Evolutionary conservation across 345 rosid species (phyloP), one percentile per base, ranked within the genome.

Genomic region (Acer yangbiense): DNA sequence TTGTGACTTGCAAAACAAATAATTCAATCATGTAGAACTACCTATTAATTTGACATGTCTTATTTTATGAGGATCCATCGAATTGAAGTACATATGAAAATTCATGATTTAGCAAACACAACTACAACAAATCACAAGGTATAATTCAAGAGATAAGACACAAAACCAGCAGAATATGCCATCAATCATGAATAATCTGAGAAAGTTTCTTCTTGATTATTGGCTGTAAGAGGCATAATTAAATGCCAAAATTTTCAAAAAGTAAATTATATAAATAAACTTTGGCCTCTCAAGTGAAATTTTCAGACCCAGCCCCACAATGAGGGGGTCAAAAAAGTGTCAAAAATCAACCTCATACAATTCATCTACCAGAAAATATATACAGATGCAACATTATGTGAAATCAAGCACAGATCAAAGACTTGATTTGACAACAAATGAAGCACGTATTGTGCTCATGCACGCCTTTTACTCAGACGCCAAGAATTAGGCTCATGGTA

Each of bases 321-420:
- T 21, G 39, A 71, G 41, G 18, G 75, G 75, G 18, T 55, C 18
- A 32, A 4, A 11, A 25, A 61, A 9, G 52, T 9, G 16, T 25
- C 17, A 63, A 25, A 74, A 74, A 8, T 43, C 1, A 62, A 27
- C n/a, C 43, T 63, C 43, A 54, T 23, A 23, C 25, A 23, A 23
- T 23, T 23, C 25, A 1, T 23, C 25, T 76, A 71, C 25, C 41
- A 63, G 16, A 25, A 32, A 25, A 72, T 70, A 72, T 32, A 52
- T 68, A 74, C 65, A 79, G 12, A 65, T 32, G 63, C 67, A 69
- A 16, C 25, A 70, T 20, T 62, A 52, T 23, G 17, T 66, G 68
- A 75, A 39, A 72, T 17, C 46, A 23, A 76, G 39, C 52, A 62
- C 3, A 23, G 29, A 20, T 67, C 66, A 5, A 65, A 64, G 72